These are phyloP conservation scores for Porcisia hertigi DNA, from an alignment of 208 protist genomes.

Conservation along the genomic window DNA sequence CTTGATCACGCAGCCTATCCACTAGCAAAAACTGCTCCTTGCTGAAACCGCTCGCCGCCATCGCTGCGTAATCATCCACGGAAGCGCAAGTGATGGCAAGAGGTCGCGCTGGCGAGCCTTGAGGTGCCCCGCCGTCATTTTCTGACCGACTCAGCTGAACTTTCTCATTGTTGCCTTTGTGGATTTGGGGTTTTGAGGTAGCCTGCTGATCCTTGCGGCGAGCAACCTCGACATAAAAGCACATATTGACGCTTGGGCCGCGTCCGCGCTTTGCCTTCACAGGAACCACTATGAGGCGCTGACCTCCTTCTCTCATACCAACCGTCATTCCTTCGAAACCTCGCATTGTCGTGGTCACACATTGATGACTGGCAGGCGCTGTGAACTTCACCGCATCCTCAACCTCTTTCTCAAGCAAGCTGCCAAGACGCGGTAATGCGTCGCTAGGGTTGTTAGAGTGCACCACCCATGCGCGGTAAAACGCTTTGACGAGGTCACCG, in stretches of 20 bases:
- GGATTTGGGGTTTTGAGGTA: neutral
- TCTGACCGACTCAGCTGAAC: neutral
- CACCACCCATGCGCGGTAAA: slow-evolving; percentile 67
- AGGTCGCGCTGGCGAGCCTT: neutral
- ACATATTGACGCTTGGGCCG: slow-evolving; percentile 65
- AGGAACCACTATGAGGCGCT: slow-evolving; percentile 66
- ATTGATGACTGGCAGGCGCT: slow-evolving; percentile 65
- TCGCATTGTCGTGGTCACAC: slow-evolving; percentile 58
- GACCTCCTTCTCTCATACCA: slow-evolving; percentile 63
- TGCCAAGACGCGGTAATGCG: slow-evolving; percentile 59
- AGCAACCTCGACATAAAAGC: slow-evolving; percentile 56
- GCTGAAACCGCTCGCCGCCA: slow-evolving; percentile 44
- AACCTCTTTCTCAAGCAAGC: slow-evolving; percentile 56
- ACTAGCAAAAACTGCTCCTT: slow-evolving; percentile 68
- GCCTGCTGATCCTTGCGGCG: slow-evolving; percentile 47
- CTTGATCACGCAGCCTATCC: slow-evolving; percentile 64
- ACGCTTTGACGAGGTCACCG: slow-evolving; percentile 54
- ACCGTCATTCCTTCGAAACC: slow-evolving; percentile 82
- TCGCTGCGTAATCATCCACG: neutral
- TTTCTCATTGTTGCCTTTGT: slow-evolving; percentile 3
- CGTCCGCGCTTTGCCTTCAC: slow-evolving; percentile 41
- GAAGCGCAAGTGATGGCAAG: slow-evolving; percentile 5
- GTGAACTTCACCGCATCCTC: slow-evolving; percentile 45
- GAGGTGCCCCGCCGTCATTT: neutral
- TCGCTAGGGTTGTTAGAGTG: slow-evolving; percentile 30